These are phyloP conservation scores for Globisporangium cystogenes DNA, from an alignment of 352 stramenopile species.

Conservation along the genomic window DNA sequence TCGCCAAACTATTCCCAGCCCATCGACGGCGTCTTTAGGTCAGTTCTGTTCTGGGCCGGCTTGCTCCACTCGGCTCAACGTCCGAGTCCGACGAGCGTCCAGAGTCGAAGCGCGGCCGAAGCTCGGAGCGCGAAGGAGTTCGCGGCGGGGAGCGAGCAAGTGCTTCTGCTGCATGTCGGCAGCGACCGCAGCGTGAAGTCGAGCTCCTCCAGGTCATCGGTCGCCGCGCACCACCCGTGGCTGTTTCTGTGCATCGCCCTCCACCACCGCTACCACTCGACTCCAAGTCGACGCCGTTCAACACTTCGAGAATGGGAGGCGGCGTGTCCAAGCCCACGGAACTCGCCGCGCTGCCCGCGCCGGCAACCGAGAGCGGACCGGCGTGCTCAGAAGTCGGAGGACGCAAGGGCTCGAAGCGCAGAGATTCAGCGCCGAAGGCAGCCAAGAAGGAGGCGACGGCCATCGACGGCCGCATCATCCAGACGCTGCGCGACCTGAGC, in stretches of 20 bases:
- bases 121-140: not conserved
- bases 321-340: conserved; percentile 20
- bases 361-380: not conserved
- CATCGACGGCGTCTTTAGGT: not conserved
- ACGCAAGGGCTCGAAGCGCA: conserved; percentile 3
- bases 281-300: too few relatives aligned
- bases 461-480: conserved; percentile 63
- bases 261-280: too few relatives aligned
- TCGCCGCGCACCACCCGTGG: too few relatives aligned
- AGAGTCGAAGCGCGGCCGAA: not conserved
- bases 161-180: conserved; percentile 5
- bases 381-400: not conserved
- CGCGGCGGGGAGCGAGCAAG: too few relatives aligned
- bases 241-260: too few relatives aligned
- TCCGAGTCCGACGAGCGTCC: not conserved
- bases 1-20: conserved; percentile 1
- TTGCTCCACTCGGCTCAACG: too few relatives aligned
- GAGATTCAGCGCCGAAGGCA: conserved; percentile 4
- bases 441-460: conserved; percentile 32
- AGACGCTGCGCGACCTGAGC: conserved; percentile 60
- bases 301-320: conserved; percentile 34
- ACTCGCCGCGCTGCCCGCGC: conserved; percentile 1
- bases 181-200: not conserved
- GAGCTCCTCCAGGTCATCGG: not conserved
- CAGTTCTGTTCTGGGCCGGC: too few relatives aligned